Percentiles rank a stretch among this genome's conserved stretches.
Conservation (phyloP, 495 filamentous ascomycete genomes). For the Hypoxylon lenormandii region DNA sequence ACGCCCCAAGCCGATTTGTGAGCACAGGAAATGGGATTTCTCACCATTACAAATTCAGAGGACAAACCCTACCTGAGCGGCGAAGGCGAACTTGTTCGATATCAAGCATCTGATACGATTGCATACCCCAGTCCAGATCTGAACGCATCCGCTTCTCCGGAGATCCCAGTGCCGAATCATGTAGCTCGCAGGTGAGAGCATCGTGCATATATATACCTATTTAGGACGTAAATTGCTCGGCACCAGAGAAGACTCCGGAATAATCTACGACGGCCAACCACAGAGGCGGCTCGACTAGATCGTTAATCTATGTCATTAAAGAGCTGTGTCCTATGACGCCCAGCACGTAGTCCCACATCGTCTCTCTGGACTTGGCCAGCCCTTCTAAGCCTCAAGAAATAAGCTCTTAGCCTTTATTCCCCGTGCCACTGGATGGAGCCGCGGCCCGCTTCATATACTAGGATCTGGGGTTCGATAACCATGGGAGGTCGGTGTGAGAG, state of each 20-base stretch:
- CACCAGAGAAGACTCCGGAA: conserved; percentile 17
- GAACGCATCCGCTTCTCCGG: conserved; percentile 41
- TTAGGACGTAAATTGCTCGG: conserved; percentile 34
- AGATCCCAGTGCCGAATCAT: conserved; percentile 30
- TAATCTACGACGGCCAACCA: conserved; percentile 35
- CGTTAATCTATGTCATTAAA: conserved; percentile 39
- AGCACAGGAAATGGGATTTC: neutral
- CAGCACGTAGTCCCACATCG: neutral
- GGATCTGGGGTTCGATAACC: conserved; percentile 30
- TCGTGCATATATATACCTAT: conserved; percentile 37
- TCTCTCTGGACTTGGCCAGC: conserved; percentile 28
- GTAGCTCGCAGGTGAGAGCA: conserved; percentile 17
- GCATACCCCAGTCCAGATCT: conserved; percentile 30
- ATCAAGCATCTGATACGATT: conserved; percentile 8
- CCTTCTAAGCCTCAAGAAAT: conserved; percentile 14
- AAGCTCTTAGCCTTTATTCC: conserved; percentile 16
- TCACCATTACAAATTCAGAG: neutral
- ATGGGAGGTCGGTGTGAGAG: conserved; percentile 1
- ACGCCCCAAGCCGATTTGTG: neutral
- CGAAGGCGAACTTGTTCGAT: conserved; percentile 7
- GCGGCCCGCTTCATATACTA: conserved; percentile 43
- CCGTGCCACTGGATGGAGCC: conserved; percentile 28
- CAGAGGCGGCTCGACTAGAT: neutral
- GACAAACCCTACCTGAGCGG: conserved; percentile 4
- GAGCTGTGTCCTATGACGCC: conserved; percentile 25